A percentile compares a stretch with the other conserved stretches of the same genome.
These are phyloP conservation scores for Tetraselmis striata DNA, from an alignment of 139 green algal genomes.

Conservation along the genomic window DNA sequence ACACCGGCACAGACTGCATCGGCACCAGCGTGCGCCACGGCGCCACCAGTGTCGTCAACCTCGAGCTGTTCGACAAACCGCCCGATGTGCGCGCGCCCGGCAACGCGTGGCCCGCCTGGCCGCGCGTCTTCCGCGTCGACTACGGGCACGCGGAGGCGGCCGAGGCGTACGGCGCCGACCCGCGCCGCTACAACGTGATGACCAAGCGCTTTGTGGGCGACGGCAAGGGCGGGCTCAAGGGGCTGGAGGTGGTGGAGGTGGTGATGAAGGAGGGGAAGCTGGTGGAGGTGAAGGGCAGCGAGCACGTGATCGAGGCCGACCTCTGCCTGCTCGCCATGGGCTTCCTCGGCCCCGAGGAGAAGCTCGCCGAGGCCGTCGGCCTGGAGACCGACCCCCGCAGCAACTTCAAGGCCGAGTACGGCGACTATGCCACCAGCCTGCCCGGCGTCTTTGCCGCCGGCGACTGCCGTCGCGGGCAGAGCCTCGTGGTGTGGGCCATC, in stretches of 20 bases:
- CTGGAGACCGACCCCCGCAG: slow-evolving; percentile 74
- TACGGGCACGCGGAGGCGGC: slow-evolving; percentile 91
- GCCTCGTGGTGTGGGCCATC: slow-evolving; percentile 91
- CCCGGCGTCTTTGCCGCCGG: slow-evolving; percentile 91
- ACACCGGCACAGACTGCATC: slow-evolving; percentile 98
- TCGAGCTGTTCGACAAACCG: slow-evolving; percentile 87
- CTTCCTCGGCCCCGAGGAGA: slow-evolving; percentile 90
- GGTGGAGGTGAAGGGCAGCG: slow-evolving; percentile 63
- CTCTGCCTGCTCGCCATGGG: slow-evolving; percentile 92
- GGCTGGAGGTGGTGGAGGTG: slow-evolving; percentile 53
- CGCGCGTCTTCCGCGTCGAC: slow-evolving; percentile 73
- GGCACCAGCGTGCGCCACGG: slow-evolving; percentile 78
- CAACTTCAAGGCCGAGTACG: slow-evolving; percentile 95
- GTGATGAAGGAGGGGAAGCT: slow-evolving; percentile 38
- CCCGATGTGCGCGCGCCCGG: slow-evolving; percentile 53
- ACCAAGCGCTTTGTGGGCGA: slow-evolving; percentile 90
- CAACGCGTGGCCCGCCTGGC: slow-evolving; percentile 96
- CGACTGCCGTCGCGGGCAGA: slow-evolving; percentile 89
- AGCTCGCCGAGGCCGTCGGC: slow-evolving; percentile 58
- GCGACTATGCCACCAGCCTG: slow-evolving; percentile 79
- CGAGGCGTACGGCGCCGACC: slow-evolving; percentile 69
- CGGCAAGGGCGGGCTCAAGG: slow-evolving; percentile 61
- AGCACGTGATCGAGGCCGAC: slow-evolving; percentile 78
- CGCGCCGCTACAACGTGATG: slow-evolving; percentile 85
- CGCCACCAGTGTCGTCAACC: slow-evolving; percentile 72